phyloP scores from a whole-genome alignment of 2,329 filamentous ascomycete species.

The Lojkania enalia region DNA sequence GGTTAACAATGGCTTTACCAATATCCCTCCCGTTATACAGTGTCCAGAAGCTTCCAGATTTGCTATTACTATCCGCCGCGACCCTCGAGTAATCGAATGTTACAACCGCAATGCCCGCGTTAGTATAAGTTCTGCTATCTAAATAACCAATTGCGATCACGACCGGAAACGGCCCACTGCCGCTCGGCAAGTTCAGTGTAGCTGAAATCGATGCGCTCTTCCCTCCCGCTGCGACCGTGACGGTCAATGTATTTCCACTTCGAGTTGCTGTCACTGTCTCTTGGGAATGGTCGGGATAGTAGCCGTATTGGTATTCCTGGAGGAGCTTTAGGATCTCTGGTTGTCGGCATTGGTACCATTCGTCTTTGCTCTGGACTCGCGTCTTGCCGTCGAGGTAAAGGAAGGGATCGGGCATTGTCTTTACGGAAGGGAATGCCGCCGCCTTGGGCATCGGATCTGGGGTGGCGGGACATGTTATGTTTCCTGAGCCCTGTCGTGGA shows the following conservation, averaged over 20 bases:
- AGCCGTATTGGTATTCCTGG: slow-evolving; percentile 57
- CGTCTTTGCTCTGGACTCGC: slow-evolving; percentile 50
- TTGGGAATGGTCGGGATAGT: slow-evolving; percentile 54
- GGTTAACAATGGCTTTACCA: slow-evolving; percentile 34
- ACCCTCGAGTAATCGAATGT: slow-evolving; percentile 56
- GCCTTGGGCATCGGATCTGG: slow-evolving; percentile 35
- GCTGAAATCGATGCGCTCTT: slow-evolving; percentile 53
- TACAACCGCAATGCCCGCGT: slow-evolving; percentile 54
- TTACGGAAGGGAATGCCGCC: slow-evolving; percentile 22
- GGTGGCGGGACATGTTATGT: slow-evolving; percentile 30
- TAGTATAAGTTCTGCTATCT: slow-evolving; percentile 52
- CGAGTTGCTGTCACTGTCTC: slow-evolving; percentile 55
- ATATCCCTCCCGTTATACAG: slow-evolving; percentile 55
- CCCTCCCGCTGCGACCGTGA: slow-evolving; percentile 49
- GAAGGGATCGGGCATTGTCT: slow-evolving; percentile 51
- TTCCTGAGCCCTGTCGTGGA: slow-evolving; percentile 20
- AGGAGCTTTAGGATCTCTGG: slow-evolving; percentile 56
- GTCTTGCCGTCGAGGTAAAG: slow-evolving; percentile 50
- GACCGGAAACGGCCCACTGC: slow-evolving; percentile 48
- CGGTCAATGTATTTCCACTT: slow-evolving; percentile 50
- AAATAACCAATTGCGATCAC: slow-evolving; percentile 58
- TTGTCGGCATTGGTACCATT: slow-evolving; percentile 55
- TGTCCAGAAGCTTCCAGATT: slow-evolving; percentile 56
- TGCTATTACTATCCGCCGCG: slow-evolving; percentile 54
- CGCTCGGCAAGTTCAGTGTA: slow-evolving; percentile 48